Evolutionary conservation across 805 yeast genomes (phyloP), one percentile per base, ranked within the genome.

Genomic region (Starmerella etchellsii): DNA sequence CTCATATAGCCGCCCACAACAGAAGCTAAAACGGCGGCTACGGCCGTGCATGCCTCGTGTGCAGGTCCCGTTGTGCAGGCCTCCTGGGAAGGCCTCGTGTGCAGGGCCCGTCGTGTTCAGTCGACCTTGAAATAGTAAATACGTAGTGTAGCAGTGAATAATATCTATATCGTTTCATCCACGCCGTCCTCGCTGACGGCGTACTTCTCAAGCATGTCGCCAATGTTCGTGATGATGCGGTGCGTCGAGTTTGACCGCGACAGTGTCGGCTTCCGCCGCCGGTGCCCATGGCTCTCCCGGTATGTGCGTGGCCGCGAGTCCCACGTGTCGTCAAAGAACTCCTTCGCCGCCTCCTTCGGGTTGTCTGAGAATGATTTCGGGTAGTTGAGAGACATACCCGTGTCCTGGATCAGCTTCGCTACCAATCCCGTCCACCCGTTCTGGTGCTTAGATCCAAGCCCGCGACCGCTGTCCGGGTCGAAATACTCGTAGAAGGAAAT

Each of bases 351-450:
- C 28, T 56, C 53, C 27, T 50, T 44, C 8, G 63, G 59, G 34
- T 59, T 54, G 31, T 52, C 53, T 20, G 61, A 58, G 30, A 42
- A 40, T 2, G 62, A 52, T 34, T 40, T 38, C 22, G 48, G 53
- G 42, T 35, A 40, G n/a, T 76, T 73, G 19, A 69, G 55, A 0
- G 83, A 70, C 34, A 75, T 70, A 44, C 95, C 95, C 33, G 81
- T 81, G 62, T 87, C 66, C 57, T 81, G 91, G 55, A 87, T 82
- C 73, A 85, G 74, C 62, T 88, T 81, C 32, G 94, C 94, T 39
- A 84, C 91, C 34, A 87, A 68, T 0, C 94, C 87, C 1, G 95
- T 85, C 96, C 96, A 85, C 11, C 96, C 96, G 67, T 85, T 79
- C 64, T 85, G 96, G 65, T 87, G 95, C 39, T 85, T 76, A 1